Evolutionary conservation across 805 yeast genomes (phyloP).

Genomic region (Myxozyma sirexii): DNA sequence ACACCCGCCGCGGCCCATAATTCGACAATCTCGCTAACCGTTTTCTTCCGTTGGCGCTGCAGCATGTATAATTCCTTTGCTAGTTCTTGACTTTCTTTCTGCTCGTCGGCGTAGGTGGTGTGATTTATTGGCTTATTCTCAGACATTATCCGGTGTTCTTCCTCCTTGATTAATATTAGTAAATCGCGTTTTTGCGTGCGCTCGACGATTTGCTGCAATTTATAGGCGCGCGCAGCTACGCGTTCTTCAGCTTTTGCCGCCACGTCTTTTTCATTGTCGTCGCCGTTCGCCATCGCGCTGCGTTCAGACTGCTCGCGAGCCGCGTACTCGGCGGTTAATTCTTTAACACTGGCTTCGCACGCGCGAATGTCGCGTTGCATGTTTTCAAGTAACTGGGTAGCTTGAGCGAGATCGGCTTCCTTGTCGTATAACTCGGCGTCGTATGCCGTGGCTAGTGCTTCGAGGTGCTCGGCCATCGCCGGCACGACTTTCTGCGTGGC

Average conservation of each 20-base stretch:
- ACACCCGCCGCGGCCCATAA: conserved; percentile 51
- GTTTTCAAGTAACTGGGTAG: conserved; percentile 47
- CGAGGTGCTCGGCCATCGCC: conserved; percentile 41
- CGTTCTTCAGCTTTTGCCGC: conserved; percentile 36
- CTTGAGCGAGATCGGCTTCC: conserved; percentile 56
- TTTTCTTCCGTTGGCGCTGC: conserved; percentile 48
- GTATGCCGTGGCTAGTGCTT: conserved; percentile 51
- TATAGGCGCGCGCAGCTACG: conserved; percentile 40
- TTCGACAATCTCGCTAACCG: conserved; percentile 54
- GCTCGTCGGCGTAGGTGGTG: neutral
- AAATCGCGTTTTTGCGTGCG: conserved; percentile 64
- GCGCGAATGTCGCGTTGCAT: conserved; percentile 48
- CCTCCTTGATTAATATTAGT: conserved; percentile 60
- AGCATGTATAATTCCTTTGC: conserved; percentile 46
- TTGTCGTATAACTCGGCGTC: conserved; percentile 58
- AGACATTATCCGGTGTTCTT: no score
- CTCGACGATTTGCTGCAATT: conserved; percentile 54
- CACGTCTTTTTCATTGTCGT: conserved; percentile 1
- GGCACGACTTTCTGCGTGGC: conserved; percentile 54
- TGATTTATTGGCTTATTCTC: neutral
- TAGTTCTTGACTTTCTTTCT: conserved; percentile 32
- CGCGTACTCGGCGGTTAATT: conserved; percentile 28
- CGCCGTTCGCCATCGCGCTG: neutral
- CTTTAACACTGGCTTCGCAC: conserved; percentile 42
- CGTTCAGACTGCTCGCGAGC: conserved; percentile 11